These are phyloP conservation scores for Alternaria sp. DNA, from an alignment of 2,329 filamentous ascomycete genomes.

Conservation along the genomic window DNA sequence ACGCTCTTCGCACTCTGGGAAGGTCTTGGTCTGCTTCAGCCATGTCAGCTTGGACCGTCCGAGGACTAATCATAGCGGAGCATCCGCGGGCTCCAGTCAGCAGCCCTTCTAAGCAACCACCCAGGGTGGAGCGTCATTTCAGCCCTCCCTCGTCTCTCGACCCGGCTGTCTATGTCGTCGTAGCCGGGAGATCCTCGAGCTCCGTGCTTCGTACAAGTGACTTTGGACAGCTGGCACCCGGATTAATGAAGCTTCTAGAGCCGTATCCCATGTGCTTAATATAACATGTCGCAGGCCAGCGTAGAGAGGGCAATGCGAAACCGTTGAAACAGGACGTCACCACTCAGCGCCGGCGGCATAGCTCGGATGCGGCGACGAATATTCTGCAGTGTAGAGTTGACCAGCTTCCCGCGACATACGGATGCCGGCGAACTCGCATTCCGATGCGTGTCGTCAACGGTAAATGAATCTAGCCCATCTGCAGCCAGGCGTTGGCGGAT, in stretches of 20 bases:
- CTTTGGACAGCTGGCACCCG: slow-evolving; percentile 1
- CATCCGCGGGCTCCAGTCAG: slow-evolving; percentile 11
- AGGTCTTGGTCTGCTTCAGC: background rate
- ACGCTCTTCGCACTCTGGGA: background rate
- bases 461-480: slow-evolving; percentile 6
- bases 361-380: slow-evolving; percentile 2
- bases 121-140: slow-evolving; percentile 11
- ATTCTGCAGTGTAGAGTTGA: background rate
- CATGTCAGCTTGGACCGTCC: slow-evolving; percentile 1
- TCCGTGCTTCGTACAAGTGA: background rate
- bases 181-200: slow-evolving; percentile 4
- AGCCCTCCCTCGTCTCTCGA: slow-evolving; percentile 10
- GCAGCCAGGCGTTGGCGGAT: background rate
- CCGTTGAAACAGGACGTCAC: slow-evolving; percentile 9
- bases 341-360: slow-evolving; percentile 2
- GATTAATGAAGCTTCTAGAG: slow-evolving; percentile 1
- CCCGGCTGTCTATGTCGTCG: background rate
- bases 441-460: slow-evolving; percentile 27
- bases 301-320: slow-evolving; percentile 15
- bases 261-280: slow-evolving; percentile 13
- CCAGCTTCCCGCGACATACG: slow-evolving; percentile 7
- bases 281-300: slow-evolving; percentile 5
- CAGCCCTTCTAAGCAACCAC: slow-evolving; percentile 20
- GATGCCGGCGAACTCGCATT: slow-evolving; percentile 28
- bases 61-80: slow-evolving; percentile 2